These are phyloP conservation scores for Kodamaea alishanica DNA, from an alignment of 1,139 yeast species.

Conservation along the genomic window DNA sequence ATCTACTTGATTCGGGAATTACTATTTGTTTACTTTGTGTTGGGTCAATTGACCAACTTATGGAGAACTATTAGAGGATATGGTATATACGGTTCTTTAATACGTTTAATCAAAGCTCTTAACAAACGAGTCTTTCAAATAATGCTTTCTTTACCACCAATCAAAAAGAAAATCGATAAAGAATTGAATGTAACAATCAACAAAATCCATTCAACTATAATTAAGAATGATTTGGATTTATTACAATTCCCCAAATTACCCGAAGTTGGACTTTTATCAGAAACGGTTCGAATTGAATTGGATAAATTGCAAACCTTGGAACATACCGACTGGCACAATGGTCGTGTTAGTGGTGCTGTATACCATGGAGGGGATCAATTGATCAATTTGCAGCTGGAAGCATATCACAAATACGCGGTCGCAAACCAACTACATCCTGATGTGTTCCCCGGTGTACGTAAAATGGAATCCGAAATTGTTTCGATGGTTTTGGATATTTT, in stretches of 20 bases:
- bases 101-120: constrained; percentile 10
- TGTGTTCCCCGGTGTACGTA: constrained; percentile 92
- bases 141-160: constrained; percentile 50
- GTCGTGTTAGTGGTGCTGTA: constrained; percentile 91
- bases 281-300: constrained; percentile 45
- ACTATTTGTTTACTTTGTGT: constrained; percentile 19
- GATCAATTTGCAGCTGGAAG: constrained; percentile 66
- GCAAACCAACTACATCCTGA: constrained; percentile 97
- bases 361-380: constrained; percentile 88
- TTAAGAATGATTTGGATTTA: constrained; percentile 48
- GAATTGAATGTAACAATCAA: constrained; percentile 51
- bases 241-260: constrained; percentile 56
- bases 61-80: constrained; percentile 29
- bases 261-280: constrained; percentile 47
- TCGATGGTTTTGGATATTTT: constrained; percentile 81
- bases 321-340: constrained; percentile 78
- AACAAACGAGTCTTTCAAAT: constrained; percentile 25
- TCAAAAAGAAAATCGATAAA: constrained; percentile 52
- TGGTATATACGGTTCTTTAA: constrained; percentile 33
- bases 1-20: constrained; percentile 25
- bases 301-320: constrained; percentile 47
- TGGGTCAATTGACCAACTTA: constrained; percentile 10
- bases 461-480: constrained; percentile 95
- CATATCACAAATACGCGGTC: constrained; percentile 73
- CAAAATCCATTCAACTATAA: constrained; percentile 52